Evolutionary conservation across 2,329 filamentous ascomycete species (phyloP), one percentile per base, ranked within the genome.

Genomic region (Trichoderma lentiforme): DNA sequence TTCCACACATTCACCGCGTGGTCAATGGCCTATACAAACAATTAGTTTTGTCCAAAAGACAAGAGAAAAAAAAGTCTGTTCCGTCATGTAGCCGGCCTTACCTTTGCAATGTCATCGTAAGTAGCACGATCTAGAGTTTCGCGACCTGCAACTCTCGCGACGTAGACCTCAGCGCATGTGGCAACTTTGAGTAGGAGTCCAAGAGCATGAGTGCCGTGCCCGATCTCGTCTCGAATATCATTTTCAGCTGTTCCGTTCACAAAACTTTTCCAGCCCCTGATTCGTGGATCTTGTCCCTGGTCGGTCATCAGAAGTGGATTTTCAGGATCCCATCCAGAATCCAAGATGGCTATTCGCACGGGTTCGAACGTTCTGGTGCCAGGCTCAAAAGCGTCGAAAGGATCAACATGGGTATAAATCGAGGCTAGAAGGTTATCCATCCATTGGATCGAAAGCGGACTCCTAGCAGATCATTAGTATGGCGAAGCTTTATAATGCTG

Each of bases 331-430:
- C 39, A 57, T 28, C 64, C 64, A 21, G 64, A 57, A 57, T 67
- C 64, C 51, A 67, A 28, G 21, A 67, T 67, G 2, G 64, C 64
- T 39, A 67, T 67, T 15, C 64, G 64, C 51, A 67, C 64, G 24
- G 64, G 64, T 3, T 67, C 15, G 51, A 57, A 57, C 32, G 32
- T 39, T 66, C 47, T 26, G 21, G 30, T 15, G 6, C 30, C 64
- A 28, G 51, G 14, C 4, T 39, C 24, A 51, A 57, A 32, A 15
- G 47, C 51, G 24, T 67, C 64, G 32, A 57, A 56, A 6, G 64
- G 51, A 24, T 67, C 64, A n/a, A 67, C 39, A 21, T 67, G 32
- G 21, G 11, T 11, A 30, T 67, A 18, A 34, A 67, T 39, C 21
- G 64, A 67, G 11, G 64, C 28, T 3, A 57, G 21, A 39, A 67